phyloP scores from a whole-genome alignment of 2,329 filamentous ascomycete genomes.

The Capronia epimyces region DNA sequence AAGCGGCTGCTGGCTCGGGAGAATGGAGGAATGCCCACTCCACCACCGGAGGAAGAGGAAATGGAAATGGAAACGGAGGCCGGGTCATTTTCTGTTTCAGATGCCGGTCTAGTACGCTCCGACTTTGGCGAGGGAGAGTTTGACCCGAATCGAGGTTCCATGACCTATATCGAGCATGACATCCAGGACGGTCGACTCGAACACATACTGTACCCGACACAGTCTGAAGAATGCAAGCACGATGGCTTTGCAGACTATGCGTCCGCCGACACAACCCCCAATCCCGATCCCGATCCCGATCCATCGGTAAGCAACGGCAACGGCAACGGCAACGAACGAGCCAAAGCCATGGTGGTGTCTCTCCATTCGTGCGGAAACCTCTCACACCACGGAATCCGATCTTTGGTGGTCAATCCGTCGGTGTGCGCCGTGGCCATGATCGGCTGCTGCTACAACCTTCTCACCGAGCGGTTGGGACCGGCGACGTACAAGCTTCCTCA shows the following conservation, averaged over 20 bases:
- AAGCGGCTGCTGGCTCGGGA: conserved; percentile 25
- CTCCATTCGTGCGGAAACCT: conserved; percentile 97
- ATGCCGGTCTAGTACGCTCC: conserved; percentile 2
- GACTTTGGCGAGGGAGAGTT: conserved; percentile 4
- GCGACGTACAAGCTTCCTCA: conserved; percentile 79
- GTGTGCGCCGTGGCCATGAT: conserved; percentile 92
- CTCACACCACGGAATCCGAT: conserved; percentile 88
- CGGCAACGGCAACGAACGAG: background rate
- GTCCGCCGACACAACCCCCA: too few species aligned
- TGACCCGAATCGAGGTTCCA: conserved; percentile 29
- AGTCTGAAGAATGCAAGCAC: background rate
- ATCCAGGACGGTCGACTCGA: conserved; percentile 42
- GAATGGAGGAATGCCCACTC: conserved; percentile 4
- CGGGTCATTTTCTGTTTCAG: background rate
- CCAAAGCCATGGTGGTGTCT: conserved; percentile 68
- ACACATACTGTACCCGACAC: conserved; percentile 31
- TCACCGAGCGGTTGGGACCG: conserved; percentile 83
- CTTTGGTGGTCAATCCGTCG: conserved; percentile 73
- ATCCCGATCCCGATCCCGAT: background rate
- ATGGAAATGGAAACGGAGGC: conserved; percentile 1
- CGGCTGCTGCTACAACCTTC: conserved; percentile 94
- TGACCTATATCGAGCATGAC: conserved; percentile 43
- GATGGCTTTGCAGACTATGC: background rate
- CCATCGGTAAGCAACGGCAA: background rate
- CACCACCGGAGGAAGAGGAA: conserved; percentile 9